Conservation (phyloP, 176 grass and related monocot genomes). For the Rhipidocladum racemiflorum region DNA sequence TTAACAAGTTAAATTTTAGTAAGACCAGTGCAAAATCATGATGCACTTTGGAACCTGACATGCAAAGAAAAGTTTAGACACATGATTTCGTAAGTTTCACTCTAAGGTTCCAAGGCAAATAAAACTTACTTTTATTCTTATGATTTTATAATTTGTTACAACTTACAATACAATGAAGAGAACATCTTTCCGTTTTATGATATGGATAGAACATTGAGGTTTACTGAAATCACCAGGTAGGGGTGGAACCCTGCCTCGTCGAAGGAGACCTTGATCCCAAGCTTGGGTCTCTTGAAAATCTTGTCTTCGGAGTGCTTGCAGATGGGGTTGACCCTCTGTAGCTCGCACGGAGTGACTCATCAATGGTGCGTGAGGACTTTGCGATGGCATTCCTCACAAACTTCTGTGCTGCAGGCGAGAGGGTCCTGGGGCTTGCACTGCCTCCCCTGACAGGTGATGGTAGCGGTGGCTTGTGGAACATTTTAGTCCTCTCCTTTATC, state of each 20-base stretch:
- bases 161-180: constrained; percentile 32
- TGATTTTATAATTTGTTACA: constrained; percentile 33
- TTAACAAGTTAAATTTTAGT: neutral
- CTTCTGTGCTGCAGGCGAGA: constrained; percentile 85
- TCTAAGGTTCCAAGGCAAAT: neutral
- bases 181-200: constrained; percentile 1
- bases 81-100: neutral
- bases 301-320: constrained; percentile 58
- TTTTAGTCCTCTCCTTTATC: constrained; percentile 68
- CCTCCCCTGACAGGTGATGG: constrained; percentile 70
- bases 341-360: constrained; percentile 91
- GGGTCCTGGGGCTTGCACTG: constrained; percentile 76
- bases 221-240: constrained; percentile 64
- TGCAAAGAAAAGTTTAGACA: constrained; percentile 2
- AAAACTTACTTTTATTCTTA: neutral
- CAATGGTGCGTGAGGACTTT: constrained; percentile 63
- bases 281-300: constrained; percentile 83
- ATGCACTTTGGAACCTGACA: neutral
- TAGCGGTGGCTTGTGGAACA: constrained; percentile 70
- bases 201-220: constrained; percentile 12
- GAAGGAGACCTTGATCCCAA: constrained; percentile 69
- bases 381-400: constrained; percentile 84
- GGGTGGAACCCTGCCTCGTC: constrained; percentile 52
- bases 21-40: neutral
- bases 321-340: constrained; percentile 77